Conservation (phyloP, 805 yeast species). For the Teunomyces kruisii region DNA sequence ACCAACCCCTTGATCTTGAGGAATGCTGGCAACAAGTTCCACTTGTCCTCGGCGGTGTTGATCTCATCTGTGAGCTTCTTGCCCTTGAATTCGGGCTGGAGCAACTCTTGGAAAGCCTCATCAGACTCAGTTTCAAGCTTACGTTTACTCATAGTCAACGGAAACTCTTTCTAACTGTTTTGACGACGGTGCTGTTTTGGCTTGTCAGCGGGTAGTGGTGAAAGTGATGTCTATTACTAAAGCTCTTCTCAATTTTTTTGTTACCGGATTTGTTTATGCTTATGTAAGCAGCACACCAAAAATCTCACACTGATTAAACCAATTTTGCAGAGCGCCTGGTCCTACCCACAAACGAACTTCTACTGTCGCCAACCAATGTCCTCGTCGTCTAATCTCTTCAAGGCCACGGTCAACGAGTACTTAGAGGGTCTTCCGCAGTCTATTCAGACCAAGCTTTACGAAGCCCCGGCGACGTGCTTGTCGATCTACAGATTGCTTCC, state of each 20-base stretch:
- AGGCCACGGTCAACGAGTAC: slow-evolving; percentile 80
- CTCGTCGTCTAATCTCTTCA: slow-evolving; percentile 41
- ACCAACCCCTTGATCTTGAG: slow-evolving; percentile 93
- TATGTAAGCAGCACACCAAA: slow-evolving; percentile 1
- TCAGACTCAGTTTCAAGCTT: slow-evolving; percentile 31
- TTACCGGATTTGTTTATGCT: neutral
- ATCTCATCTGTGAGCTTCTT: slow-evolving; percentile 84
- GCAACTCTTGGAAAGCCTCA: slow-evolving; percentile 70
- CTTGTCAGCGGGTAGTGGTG: neutral
- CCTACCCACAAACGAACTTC: too few relatives aligned
- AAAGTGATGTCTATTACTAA: slow-evolving; percentile 1
- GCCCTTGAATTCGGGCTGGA: slow-evolving; percentile 83
- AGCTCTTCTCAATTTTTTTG: slow-evolving; percentile 5
- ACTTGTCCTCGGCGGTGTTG: slow-evolving; percentile 90
- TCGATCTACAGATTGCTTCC: slow-evolving; percentile 91
- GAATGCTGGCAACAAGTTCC: slow-evolving; percentile 96
- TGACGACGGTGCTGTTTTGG: neutral
- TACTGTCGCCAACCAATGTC: slow-evolving; percentile 6
- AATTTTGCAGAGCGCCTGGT: too few relatives aligned
- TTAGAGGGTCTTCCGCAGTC: slow-evolving; percentile 86
- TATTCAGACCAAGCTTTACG: slow-evolving; percentile 79
- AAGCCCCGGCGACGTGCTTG: slow-evolving; percentile 85
- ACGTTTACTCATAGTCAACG: neutral
- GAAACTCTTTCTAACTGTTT: neutral
- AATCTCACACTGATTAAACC: too few relatives aligned